Percentiles rank a stretch among this genome's conserved stretches.
Conservation (phyloP, 2,329 filamentous ascomycete genomes). For the Diaporthe eres region DNA sequence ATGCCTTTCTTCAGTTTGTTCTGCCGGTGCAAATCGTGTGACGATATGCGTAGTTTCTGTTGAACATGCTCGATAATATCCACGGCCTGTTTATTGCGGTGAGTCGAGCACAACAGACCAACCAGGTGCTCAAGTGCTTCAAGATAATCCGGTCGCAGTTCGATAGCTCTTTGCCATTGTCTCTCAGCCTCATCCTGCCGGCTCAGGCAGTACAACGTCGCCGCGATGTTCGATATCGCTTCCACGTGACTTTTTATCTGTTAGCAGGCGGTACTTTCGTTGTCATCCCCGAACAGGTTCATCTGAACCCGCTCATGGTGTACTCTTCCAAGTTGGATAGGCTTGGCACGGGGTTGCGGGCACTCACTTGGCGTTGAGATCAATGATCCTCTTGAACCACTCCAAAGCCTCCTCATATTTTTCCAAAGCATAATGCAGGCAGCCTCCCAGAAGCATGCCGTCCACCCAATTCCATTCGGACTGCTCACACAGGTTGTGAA, state of each 20-base stretch:
- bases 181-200: conserved; percentile 86
- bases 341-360: not conserved
- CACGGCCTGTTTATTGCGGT: conserved; percentile 87
- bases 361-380: conserved; percentile 69
- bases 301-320: too few species aligned
- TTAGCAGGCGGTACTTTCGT: conserved; percentile 31
- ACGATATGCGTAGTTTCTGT: conserved; percentile 70
- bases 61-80: conserved; percentile 90
- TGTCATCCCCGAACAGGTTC: not conserved
- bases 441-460: conserved; percentile 91
- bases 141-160: conserved; percentile 86
- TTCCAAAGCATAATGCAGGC: conserved; percentile 90
- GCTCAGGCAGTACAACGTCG: conserved; percentile 87
- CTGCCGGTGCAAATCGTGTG: conserved; percentile 46
- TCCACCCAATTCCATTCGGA: conserved; percentile 92
- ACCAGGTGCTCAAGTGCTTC: conserved; percentile 97
- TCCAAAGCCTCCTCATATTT: conserved; percentile 83
- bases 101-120: conserved; percentile 84
- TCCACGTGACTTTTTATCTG: conserved; percentile 80
- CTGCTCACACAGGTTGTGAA: conserved; percentile 82
- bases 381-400: conserved; percentile 78
- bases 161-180: conserved; percentile 89
- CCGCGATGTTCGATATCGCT: conserved; percentile 92
- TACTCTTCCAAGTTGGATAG: not conserved
- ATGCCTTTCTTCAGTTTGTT: conserved; percentile 43